Conservation (phyloP, 2,329 filamentous ascomycete genomes). For the Stagonosporopsis rhizophila region DNA sequence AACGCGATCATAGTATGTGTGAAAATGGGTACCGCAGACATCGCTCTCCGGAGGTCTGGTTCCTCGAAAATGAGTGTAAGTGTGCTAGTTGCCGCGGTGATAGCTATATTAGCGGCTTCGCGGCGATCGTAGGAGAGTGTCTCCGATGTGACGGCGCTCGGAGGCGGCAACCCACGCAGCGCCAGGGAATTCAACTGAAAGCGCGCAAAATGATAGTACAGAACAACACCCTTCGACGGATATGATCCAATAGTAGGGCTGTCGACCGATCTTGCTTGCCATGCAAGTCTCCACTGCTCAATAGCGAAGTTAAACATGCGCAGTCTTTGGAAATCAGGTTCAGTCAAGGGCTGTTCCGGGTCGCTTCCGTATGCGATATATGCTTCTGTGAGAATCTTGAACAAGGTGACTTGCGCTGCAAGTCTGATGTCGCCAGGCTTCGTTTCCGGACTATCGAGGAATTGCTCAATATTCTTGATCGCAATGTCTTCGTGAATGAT, state of each 20-base stretch:
- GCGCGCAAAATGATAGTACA: conserved; percentile 63
- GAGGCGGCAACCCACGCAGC: conserved; percentile 51
- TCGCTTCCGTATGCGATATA: conserved; percentile 45
- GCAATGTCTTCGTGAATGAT: conserved; percentile 50
- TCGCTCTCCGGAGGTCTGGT: conserved; percentile 52
- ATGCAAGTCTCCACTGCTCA: conserved; percentile 53
- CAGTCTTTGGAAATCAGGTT: conserved; percentile 49
- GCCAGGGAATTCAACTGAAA: conserved; percentile 61
- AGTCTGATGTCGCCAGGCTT: conserved; percentile 42
- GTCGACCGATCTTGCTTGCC: conserved; percentile 45
- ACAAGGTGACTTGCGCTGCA: conserved; percentile 41
- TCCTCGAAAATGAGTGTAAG: conserved; percentile 57
- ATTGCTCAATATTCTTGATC: conserved; percentile 47
- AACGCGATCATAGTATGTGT: conserved; percentile 62
- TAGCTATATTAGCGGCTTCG: conserved; percentile 51
- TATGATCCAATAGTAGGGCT: conserved; percentile 41
- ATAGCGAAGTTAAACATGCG: conserved; percentile 53
- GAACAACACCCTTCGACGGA: conserved; percentile 58
- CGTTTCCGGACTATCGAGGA: conserved; percentile 37
- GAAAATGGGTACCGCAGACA: conserved; percentile 58
- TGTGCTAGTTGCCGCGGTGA: conserved; percentile 56
- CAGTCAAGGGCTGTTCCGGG: conserved; percentile 46
- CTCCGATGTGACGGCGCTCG: conserved; percentile 55
- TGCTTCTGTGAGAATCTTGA: conserved; percentile 45
- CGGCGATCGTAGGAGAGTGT: conserved; percentile 53